phyloP scores from a whole-genome alignment of 305 asterid species.

The Ilex paraguariensis region DNA sequence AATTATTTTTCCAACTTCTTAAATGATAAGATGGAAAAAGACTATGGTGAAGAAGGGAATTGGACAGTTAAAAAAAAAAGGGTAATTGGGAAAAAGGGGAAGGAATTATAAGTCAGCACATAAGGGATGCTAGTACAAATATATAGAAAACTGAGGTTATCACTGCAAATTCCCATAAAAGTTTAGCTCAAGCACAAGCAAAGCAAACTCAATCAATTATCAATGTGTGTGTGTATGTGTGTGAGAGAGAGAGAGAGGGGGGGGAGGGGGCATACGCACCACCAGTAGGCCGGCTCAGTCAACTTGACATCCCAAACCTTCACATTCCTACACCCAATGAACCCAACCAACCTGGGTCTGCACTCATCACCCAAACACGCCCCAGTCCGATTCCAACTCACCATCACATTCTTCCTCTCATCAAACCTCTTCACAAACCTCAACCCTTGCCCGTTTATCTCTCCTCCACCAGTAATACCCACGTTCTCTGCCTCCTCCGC shows the following conservation, averaged over 20 bases:
- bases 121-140: too few relatives aligned
- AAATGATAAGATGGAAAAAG: too few relatives aligned
- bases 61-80: too few relatives aligned
- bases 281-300: conserved; percentile 82
- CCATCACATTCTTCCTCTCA: conserved; percentile 91
- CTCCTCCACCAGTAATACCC: conserved; percentile 94
- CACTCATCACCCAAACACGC: conserved; percentile 85
- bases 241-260: background rate
- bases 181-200: too few relatives aligned
- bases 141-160: too few relatives aligned
- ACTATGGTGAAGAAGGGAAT: too few relatives aligned
- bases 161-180: too few relatives aligned
- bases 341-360: conserved; percentile 76
- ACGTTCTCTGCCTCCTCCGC: conserved; percentile 68
- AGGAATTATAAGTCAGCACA: too few relatives aligned
- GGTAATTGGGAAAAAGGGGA: too few relatives aligned
- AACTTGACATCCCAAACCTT: conserved; percentile 49
- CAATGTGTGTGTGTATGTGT: background rate
- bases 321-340: conserved; percentile 60
- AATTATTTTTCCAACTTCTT: too few relatives aligned
- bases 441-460: conserved; percentile 91
- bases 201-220: too few relatives aligned
- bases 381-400: conserved; percentile 84
- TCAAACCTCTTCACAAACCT: conserved; percentile 64
- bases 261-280: conserved; percentile 32